Base-by-base conservation (phyloP, 225 moss, liverwort and hornwort species). In the Bryoerythrophyllum caledonicum region DNA sequence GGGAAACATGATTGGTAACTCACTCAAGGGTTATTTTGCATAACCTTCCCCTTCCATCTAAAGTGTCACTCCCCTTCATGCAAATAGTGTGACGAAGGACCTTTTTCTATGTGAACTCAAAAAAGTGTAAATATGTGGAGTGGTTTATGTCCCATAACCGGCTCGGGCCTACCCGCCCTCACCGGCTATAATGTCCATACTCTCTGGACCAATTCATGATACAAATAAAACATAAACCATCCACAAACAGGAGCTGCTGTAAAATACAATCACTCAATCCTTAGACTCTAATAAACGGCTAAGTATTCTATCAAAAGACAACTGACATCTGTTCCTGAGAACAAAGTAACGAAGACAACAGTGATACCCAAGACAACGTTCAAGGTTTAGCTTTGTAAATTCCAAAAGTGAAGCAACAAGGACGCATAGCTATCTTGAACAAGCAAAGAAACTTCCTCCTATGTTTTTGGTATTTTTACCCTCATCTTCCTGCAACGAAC, bases 331-430 rank as follows among this genome's bases (percentile, higher is more conserved):
- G 23, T 23, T 23, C 23, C 23, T 23, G 54, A 23, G 54, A 55
- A 55, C 54, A 55, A 55, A 55, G 54, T 23, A 55, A 55, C 2
- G 10, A n/a, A 55, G 54, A 55, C 54, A 23, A 23, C 54, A 54
- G 23, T n/a, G 21, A 54, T 54, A n/a, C 17, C 49, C 14, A 17
- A 49, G 17, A 5, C 49, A 49, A 49, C 49, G 52, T 52, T 52
- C 52, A 20, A 52, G 52, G 52, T 52, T 52, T 52, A 7, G 52
- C 19, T n/a, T 52, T 52, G 52, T 52, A 52, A 3, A 52, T 52
- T n/a, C n/a, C 52, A 44, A 44, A 40, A 40, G 40, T 61, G 76
- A 74, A 81, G 19, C 4, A 49, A 49, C 49, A 17, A 49, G 49
- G 49, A 52, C 52, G 52, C 52, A 52, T 52, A 52, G 51, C 32